Evolutionary conservation across 768 basidiomycete species (phyloP).

Genomic region (Pisolithus marmoratus): DNA sequence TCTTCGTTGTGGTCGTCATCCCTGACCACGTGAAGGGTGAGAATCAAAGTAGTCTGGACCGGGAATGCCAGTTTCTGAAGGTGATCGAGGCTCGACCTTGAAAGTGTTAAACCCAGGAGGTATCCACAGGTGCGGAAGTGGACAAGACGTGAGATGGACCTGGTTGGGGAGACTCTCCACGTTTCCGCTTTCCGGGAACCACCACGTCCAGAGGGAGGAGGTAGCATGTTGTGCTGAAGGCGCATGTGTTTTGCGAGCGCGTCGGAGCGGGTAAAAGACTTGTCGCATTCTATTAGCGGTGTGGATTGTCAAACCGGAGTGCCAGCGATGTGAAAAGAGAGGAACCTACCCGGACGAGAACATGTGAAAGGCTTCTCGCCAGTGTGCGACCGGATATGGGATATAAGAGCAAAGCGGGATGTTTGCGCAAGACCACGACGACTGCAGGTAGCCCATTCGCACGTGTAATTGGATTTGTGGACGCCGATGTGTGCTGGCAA

Average conservation of each 20-base stretch:
- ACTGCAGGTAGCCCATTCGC: slow-evolving; percentile 82
- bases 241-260: slow-evolving; percentile 92
- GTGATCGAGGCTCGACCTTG: slow-evolving; percentile 54
- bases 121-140: not conserved
- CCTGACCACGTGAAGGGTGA: slow-evolving; percentile 7
- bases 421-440: slow-evolving; percentile 81
- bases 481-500: slow-evolving; percentile 71
- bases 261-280: slow-evolving; percentile 92
- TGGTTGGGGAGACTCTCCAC: slow-evolving; percentile 32
- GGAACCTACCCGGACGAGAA: slow-evolving; percentile 59
- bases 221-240: slow-evolving; percentile 74
- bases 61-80: slow-evolving; percentile 29
- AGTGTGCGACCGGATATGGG: slow-evolving; percentile 88
- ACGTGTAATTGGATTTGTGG: slow-evolving; percentile 80
- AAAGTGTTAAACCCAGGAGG: slow-evolving; percentile 51
- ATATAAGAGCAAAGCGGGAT: slow-evolving; percentile 84
- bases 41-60: slow-evolving; percentile 30
- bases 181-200: slow-evolving; percentile 69
- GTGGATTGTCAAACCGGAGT: not conserved
- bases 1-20: slow-evolving; percentile 14
- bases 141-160: slow-evolving; percentile 10
- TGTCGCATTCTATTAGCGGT: slow-evolving; percentile 72
- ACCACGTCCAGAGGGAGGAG: slow-evolving; percentile 68
- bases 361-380: slow-evolving; percentile 94
- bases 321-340: not conserved